A percentile compares a stretch with the other conserved stretches of the same genome.
These are phyloP conservation scores for Jamesozyma rosinii DNA, from an alignment of 805 yeast genomes.

Conservation along the genomic window DNA sequence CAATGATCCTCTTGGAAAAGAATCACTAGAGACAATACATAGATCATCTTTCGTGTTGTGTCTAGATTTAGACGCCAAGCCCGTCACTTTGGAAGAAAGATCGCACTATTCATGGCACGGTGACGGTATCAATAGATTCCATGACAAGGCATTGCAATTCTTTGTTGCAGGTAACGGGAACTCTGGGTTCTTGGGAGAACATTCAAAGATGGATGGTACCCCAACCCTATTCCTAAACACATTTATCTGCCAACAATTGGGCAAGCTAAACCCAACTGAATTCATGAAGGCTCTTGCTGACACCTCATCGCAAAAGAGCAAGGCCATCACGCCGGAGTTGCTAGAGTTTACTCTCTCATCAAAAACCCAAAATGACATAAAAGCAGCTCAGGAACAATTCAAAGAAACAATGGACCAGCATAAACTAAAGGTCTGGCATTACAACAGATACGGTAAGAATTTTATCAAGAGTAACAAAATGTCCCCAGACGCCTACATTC, in stretches of 20 bases:
- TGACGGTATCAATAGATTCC: constrained; percentile 83
- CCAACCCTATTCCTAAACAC: constrained; percentile 86
- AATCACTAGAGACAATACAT: constrained; percentile 57
- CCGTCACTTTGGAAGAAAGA: constrained; percentile 73
- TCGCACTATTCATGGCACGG: constrained; percentile 90
- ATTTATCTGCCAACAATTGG: constrained; percentile 50
- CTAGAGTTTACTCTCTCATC: constrained; percentile 55
- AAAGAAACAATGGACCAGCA: constrained; percentile 45
- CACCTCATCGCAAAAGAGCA: background rate
- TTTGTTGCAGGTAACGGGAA: constrained; percentile 72
- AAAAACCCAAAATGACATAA: constrained; percentile 41
- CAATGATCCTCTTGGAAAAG: constrained; percentile 51
- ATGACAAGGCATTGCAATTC: constrained; percentile 85
- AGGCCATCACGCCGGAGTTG: constrained; percentile 2
- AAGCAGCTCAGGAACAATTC: constrained; percentile 49
- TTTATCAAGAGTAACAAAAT: constrained; percentile 73
- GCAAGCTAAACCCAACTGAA: constrained; percentile 35
- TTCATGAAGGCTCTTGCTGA: constrained; percentile 10
- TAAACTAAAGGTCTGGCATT: constrained; percentile 71
- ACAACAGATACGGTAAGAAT: constrained; percentile 77
- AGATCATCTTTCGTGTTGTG: constrained; percentile 74
- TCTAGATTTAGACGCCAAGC: constrained; percentile 55
- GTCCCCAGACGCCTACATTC: constrained; percentile 91
- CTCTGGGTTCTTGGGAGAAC: constrained; percentile 93
- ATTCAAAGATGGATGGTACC: constrained; percentile 96